phyloP scores from a whole-genome alignment of 371 early-diverging fungal species.

The Mucor irregularis region DNA sequence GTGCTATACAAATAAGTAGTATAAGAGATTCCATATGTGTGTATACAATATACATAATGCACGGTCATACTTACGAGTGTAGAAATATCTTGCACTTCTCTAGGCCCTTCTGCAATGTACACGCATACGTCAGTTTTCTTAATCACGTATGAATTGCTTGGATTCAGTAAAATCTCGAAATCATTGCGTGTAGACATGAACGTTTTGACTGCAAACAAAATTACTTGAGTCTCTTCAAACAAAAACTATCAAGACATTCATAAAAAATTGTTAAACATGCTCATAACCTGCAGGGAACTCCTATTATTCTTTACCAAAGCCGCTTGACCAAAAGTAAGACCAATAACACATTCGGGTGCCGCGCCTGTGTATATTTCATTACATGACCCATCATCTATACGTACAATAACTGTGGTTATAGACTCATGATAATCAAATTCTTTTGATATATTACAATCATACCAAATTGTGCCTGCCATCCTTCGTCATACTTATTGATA shows the following conservation, averaged over 20 bases:
- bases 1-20: background rate
- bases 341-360: constrained; percentile 56
- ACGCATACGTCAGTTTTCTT: constrained; percentile 57
- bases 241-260: too few species aligned
- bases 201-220: constrained; percentile 64
- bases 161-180: constrained; percentile 62
- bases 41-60: background rate
- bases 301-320: constrained; percentile 49
- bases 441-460: too few species aligned
- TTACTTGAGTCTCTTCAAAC: constrained; percentile 71
- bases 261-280: too few species aligned
- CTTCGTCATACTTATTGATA: constrained; percentile 57
- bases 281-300: background rate
- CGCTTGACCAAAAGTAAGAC: constrained; percentile 57
- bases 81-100: constrained; percentile 52
- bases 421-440: background rate
- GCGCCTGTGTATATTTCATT: constrained; percentile 67
- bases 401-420: background rate
- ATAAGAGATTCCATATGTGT: background rate
- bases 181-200: constrained; percentile 18
- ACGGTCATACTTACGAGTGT: constrained; percentile 37
- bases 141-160: constrained; percentile 59
- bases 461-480: constrained; percentile 81
- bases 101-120: constrained; percentile 64
- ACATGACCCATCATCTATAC: constrained; percentile 62